Evolutionary conservation across 2,329 filamentous ascomycete species (phyloP).

Genomic region (Exophiala mesophila): DNA sequence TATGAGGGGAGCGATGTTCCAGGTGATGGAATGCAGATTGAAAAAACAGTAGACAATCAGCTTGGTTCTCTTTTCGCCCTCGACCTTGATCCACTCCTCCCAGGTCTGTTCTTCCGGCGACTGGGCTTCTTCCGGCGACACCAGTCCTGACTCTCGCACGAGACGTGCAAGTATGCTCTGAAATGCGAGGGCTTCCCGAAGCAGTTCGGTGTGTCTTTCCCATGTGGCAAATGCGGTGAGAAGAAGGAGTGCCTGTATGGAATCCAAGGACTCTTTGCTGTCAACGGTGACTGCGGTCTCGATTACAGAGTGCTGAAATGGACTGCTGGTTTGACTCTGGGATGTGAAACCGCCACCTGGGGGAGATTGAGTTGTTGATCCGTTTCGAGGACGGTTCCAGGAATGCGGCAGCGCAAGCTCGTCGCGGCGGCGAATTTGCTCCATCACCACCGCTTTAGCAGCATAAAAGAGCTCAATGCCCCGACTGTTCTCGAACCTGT

Average conservation of each 20-base stretch:
- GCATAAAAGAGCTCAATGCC: constrained; percentile 55
- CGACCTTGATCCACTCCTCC: constrained; percentile 51
- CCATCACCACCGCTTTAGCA: constrained; percentile 50
- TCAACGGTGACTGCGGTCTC: constrained; percentile 31
- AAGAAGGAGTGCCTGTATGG: constrained; percentile 47
- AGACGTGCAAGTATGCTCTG: constrained; percentile 54
- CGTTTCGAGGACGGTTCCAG: constrained; percentile 39
- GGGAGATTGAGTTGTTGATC: constrained; percentile 33
- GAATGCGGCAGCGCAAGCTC: constrained; percentile 40
- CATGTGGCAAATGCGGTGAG: constrained; percentile 58
- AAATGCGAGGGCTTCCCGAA: constrained; percentile 54
- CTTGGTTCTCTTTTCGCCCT: constrained; percentile 52
- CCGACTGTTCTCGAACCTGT: constrained; percentile 45
- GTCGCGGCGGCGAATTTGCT: constrained; percentile 49
- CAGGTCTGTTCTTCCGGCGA: constrained; percentile 41
- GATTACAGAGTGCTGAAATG: constrained; percentile 35
- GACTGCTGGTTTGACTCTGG: constrained; percentile 40
- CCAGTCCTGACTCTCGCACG: constrained; percentile 50
- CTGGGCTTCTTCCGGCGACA: constrained; percentile 23
- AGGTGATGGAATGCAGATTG: constrained; percentile 58
- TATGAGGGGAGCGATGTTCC: constrained; percentile 56
- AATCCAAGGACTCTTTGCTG: constrained; percentile 45
- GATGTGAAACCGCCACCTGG: constrained; percentile 39
- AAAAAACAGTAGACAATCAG: constrained; percentile 55
- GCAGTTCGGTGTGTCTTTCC: constrained; percentile 53